Conservation (phyloP, 805 yeast species). For the Candida nemodendra region DNA sequence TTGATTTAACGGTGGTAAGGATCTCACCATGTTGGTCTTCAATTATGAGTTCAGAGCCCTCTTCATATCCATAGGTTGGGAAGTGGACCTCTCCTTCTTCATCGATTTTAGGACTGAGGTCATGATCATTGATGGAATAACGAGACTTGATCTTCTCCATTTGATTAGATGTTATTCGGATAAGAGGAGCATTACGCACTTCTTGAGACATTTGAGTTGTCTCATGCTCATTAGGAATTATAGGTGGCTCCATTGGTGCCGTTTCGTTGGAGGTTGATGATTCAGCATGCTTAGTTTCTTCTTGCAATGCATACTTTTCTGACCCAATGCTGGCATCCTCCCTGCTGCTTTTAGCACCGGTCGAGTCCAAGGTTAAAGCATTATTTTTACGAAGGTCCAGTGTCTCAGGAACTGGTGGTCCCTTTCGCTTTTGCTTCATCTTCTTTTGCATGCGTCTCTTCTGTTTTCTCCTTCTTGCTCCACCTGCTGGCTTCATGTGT, state of each 20-base stretch:
- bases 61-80: constrained; percentile 54
- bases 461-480: constrained; percentile 54
- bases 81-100: constrained; percentile 35
- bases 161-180: constrained; percentile 10
- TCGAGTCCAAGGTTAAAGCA: constrained; percentile 16
- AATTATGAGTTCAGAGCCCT: constrained; percentile 66
- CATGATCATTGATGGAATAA: constrained; percentile 22
- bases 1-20: constrained; percentile 48
- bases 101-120: constrained; percentile 31
- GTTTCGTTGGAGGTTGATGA: not conserved
- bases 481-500: constrained; percentile 72
- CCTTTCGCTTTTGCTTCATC: constrained; percentile 29
- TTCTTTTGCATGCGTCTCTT: constrained; percentile 26
- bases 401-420: constrained; percentile 33
- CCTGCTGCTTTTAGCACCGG: constrained; percentile 16
- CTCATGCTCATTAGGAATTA: constrained; percentile 6
- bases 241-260: constrained; percentile 3
- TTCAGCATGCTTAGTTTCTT: not conserved
- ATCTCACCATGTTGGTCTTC: constrained; percentile 88
- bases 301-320: not conserved
- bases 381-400: constrained; percentile 33
- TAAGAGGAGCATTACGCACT: constrained; percentile 9
- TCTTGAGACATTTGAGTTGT: constrained; percentile 9
- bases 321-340: not conserved
- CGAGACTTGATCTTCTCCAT: constrained; percentile 17